Evolutionary conservation across 2,329 filamentous ascomycete genomes (phyloP).

Genomic region (Elsinoe ampelina): DNA sequence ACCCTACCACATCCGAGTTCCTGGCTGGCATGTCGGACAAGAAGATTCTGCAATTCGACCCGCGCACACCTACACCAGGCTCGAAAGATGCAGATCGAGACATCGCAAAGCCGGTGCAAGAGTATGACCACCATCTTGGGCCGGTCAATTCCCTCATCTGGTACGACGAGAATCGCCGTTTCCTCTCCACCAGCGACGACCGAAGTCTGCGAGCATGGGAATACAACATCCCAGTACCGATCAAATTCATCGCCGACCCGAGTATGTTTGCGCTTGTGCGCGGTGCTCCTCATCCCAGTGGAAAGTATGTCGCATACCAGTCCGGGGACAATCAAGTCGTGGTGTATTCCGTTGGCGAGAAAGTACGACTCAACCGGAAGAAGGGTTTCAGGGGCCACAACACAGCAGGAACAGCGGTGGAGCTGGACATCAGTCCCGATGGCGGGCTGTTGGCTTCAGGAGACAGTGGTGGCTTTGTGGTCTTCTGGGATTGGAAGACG

Average conservation of each 20-base stretch:
- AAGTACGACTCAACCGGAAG: constrained; percentile 94
- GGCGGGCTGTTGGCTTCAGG: constrained; percentile 84
- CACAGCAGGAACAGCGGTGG: constrained; percentile 86
- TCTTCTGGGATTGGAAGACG: constrained; percentile 99
- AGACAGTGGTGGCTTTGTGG: constrained; percentile 80
- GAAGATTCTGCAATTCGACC: constrained; percentile 97
- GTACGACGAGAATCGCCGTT: constrained; percentile 85
- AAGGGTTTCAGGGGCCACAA: constrained; percentile 96
- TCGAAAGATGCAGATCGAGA: constrained; percentile 17
- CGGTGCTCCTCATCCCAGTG: constrained; percentile 71
- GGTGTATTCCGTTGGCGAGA: constrained; percentile 88
- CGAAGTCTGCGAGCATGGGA: constrained; percentile 96
- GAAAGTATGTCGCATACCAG: constrained; percentile 92
- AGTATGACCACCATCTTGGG: constrained; percentile 97
- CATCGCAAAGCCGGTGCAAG: constrained; percentile 63
- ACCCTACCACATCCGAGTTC: constrained; percentile 83
- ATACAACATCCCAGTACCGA: constrained; percentile 94
- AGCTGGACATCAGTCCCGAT: constrained; percentile 79
- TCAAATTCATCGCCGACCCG: constrained; percentile 95
- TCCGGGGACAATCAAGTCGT: constrained; percentile 92
- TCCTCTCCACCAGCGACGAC: constrained; percentile 97
- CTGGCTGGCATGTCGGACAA: constrained; percentile 96
- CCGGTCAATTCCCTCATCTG: constrained; percentile 97
- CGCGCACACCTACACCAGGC: constrained; percentile 50
- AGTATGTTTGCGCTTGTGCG: constrained; percentile 90